A percentile compares a stretch with the other conserved stretches of the same genome.
Evolutionary conservation across 139 green algal genomes (phyloP).

Genomic region (Chlorella sp.): DNA sequence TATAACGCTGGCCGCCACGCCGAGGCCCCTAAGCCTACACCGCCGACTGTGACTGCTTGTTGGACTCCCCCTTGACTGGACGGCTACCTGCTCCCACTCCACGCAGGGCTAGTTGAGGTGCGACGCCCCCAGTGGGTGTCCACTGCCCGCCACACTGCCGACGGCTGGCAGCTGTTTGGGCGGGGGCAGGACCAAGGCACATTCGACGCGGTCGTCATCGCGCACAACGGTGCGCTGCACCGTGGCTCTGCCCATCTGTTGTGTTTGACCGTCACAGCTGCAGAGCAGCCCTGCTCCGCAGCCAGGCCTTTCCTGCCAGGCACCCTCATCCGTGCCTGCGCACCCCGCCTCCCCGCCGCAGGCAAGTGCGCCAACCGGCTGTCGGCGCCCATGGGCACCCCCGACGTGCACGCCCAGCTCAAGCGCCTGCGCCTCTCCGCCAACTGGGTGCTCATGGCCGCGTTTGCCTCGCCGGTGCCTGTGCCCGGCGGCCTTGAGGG

Average conservation of each 20-base stretch:
- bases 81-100: constrained; percentile 1
- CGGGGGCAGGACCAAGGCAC: constrained; percentile 20
- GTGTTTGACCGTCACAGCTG: background rate
- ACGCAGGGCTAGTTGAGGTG: constrained; percentile 40
- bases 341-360: background rate
- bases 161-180: constrained; percentile 24
- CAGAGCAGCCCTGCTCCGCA: background rate
- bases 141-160: background rate
- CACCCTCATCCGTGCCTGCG: background rate
- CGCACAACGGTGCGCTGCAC: constrained; percentile 81
- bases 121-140: constrained; percentile 69
- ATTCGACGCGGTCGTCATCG: constrained; percentile 59
- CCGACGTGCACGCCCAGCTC: constrained; percentile 63
- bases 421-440: constrained; percentile 63
- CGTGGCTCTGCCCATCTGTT: background rate
- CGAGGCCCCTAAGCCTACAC: no score
- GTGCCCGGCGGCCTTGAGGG: constrained; percentile 56
- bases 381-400: constrained; percentile 49
- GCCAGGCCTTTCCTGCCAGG: background rate
- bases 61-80: no score
- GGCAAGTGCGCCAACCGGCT: constrained; percentile 65
- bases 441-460: constrained; percentile 78
- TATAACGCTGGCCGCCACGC: no score
- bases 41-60: background rate
- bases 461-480: constrained; percentile 58